These are phyloP conservation scores for Wickerhamiella australiensis DNA, from an alignment of 805 yeast genomes.

Conservation along the genomic window DNA sequence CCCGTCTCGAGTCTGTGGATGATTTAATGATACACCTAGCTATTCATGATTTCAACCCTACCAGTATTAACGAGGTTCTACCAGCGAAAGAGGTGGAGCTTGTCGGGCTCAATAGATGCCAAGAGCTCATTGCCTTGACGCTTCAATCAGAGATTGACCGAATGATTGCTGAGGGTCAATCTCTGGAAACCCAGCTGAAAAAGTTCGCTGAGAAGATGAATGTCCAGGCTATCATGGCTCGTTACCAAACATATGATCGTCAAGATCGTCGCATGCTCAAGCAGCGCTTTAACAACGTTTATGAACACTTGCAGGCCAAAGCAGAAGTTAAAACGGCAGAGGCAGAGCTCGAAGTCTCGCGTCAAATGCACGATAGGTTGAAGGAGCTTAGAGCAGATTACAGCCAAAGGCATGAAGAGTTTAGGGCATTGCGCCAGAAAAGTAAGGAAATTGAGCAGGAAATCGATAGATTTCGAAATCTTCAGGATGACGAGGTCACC, in stretches of 20 bases:
- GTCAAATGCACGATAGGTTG: background rate
- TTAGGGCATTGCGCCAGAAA: background rate
- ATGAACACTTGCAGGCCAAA: conserved; percentile 2
- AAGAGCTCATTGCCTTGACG: background rate
- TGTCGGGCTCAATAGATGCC: background rate
- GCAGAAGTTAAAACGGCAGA: background rate
- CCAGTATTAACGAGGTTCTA: background rate
- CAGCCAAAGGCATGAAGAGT: background rate
- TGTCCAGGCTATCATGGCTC: background rate
- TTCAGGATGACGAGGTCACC: background rate
- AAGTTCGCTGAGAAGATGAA: background rate
- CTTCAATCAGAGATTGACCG: background rate
- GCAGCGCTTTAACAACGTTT: background rate
- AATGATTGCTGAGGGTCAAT: background rate
- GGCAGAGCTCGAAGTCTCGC: background rate
- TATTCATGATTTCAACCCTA: background rate
- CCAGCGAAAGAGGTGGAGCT: background rate
- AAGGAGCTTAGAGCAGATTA: background rate
- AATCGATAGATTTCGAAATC: background rate
- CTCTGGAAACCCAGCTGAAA: background rate
- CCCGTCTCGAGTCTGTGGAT: background rate
- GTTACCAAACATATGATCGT: background rate
- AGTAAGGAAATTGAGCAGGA: background rate
- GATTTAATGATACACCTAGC: background rate
- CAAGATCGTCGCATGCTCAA: background rate